phyloP scores from a whole-genome alignment of 2,329 filamentous ascomycete genomes.

The Rhynchosporium agropyri region DNA sequence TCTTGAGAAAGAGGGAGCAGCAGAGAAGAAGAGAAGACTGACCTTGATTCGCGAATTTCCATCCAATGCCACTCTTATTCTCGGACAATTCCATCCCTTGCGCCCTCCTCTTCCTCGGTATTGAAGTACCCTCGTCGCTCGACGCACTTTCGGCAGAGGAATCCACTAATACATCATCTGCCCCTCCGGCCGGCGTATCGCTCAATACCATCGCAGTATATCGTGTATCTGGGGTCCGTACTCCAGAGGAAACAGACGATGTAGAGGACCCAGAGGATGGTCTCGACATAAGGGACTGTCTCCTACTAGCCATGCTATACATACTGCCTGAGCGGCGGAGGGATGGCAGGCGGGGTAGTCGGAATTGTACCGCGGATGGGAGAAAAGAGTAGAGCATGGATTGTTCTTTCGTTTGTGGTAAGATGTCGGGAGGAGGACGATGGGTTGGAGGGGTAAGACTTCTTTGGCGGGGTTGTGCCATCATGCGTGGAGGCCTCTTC shows the following conservation, averaged over 20 bases:
- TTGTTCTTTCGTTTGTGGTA: conserved; percentile 32
- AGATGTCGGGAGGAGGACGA: conserved; percentile 26
- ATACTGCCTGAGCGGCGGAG: conserved; percentile 48
- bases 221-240: conserved; percentile 34
- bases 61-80: conserved; percentile 47
- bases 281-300: conserved; percentile 32
- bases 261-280: conserved; percentile 31
- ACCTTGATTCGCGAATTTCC: conserved; percentile 57
- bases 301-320: conserved; percentile 28
- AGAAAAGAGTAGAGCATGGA: conserved; percentile 58
- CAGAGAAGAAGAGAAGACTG: conserved; percentile 16
- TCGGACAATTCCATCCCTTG: conserved; percentile 29
- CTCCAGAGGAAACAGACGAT: conserved; percentile 32
- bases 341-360: conserved; percentile 54
- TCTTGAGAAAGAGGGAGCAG: too few species aligned
- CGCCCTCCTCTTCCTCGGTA: background rate
- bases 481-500: background rate
- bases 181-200: conserved; percentile 11
- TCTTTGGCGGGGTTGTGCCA: conserved; percentile 20
- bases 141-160: conserved; percentile 29
- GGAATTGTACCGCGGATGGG: conserved; percentile 54
- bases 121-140: conserved; percentile 32
- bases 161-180: conserved; percentile 25
- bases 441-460: conserved; percentile 4
- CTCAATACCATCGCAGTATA: conserved; percentile 35